Conservation (phyloP, 2,329 filamentous ascomycete species). For the Magnaporthiopsis incrustans region DNA sequence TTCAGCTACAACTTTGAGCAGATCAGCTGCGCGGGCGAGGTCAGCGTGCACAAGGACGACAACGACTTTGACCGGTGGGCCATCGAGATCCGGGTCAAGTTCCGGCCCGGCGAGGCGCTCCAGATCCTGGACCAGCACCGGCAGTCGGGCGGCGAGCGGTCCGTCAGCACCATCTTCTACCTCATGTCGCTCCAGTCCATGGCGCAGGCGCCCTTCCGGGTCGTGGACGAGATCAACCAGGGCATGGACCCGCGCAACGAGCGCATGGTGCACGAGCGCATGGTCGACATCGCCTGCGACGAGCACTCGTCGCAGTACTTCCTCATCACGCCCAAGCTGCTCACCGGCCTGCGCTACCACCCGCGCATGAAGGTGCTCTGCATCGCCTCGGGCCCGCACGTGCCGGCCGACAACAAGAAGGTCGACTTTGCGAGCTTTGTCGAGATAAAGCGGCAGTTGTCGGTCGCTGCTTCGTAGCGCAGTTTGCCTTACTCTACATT, state of each 20-base stretch:
- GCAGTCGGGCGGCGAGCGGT: constrained; percentile 91
- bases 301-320: constrained; percentile 83
- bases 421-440: constrained; percentile 41
- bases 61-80: constrained; percentile 93
- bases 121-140: constrained; percentile 84
- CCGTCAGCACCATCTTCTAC: constrained; percentile 97
- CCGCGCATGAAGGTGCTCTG: constrained; percentile 87
- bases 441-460: constrained; percentile 31
- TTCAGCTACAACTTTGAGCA: constrained; percentile 91
- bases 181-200: constrained; percentile 96
- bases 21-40: constrained; percentile 90
- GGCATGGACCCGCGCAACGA: constrained; percentile 99
- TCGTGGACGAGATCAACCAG: constrained; percentile 99
- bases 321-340: constrained; percentile 91
- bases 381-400: constrained; percentile 80
- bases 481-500: background rate
- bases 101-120: constrained; percentile 77
- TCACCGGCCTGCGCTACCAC: constrained; percentile 79
- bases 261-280: constrained; percentile 93
- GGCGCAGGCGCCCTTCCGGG: constrained; percentile 89
- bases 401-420: constrained; percentile 46
- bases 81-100: constrained; percentile 89
- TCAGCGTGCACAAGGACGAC: constrained; percentile 71
- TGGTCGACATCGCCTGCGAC: constrained; percentile 94
- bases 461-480: constrained; percentile 21